Percentiles rank a stretch among this genome's conserved stretches.
These are phyloP conservation scores for Trametes coccinea DNA, from an alignment of 768 basidiomycete species.

Conservation along the genomic window DNA sequence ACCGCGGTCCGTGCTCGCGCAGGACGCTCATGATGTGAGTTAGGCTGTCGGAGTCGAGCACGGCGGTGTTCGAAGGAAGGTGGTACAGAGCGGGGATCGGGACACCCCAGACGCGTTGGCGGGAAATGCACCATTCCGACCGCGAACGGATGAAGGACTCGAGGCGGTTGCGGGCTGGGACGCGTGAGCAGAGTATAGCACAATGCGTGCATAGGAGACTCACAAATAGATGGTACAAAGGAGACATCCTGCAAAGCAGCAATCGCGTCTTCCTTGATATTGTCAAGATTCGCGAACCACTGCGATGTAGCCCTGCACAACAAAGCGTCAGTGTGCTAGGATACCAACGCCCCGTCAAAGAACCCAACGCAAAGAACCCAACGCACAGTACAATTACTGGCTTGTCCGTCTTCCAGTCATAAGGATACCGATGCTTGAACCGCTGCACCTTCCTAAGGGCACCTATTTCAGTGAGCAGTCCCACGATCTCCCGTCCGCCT, in stretches of 20 bases:
- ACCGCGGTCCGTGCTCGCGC: slow-evolving; percentile 65
- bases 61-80: slow-evolving; percentile 55
- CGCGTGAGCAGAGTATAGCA: not conserved
- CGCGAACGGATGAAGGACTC: slow-evolving; percentile 83
- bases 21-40: slow-evolving; percentile 78
- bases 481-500: slow-evolving; percentile 68
- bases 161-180: slow-evolving; percentile 80
- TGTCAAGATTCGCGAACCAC: slow-evolving; percentile 93
- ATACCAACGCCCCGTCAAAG: not conserved
- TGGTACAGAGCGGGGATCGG: slow-evolving; percentile 90
- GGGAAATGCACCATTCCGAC: slow-evolving; percentile 98
- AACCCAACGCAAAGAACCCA: not conserved
- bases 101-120: slow-evolving; percentile 96
- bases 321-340: not conserved
- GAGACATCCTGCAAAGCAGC: slow-evolving; percentile 64
- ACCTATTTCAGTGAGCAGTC: slow-evolving; percentile 54
- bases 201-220: slow-evolving; percentile 23
- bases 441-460: slow-evolving; percentile 66
- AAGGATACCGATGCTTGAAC: slow-evolving; percentile 88
- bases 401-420: slow-evolving; percentile 94
- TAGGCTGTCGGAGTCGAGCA: slow-evolving; percentile 66
- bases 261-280: slow-evolving; percentile 77
- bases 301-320: slow-evolving; percentile 80
- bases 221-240: slow-evolving; percentile 80
- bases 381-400: slow-evolving; percentile 88